Conservation (phyloP, 108 stramenopile genomes). For the Cyclotella distinguenda region DNA sequence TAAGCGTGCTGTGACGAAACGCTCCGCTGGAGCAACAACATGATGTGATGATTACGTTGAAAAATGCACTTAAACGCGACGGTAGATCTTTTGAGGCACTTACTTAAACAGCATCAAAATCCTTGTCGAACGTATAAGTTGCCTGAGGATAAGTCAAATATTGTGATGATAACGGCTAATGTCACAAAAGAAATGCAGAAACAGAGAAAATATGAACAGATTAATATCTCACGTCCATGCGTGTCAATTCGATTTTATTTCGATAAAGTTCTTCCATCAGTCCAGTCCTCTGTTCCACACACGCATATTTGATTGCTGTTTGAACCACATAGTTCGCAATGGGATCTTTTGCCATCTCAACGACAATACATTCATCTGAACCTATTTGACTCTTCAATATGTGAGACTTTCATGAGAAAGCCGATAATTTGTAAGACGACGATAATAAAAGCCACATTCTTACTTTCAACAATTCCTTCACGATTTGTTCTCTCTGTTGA, state of each 20-base stretch:
- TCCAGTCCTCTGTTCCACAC: constrained; percentile 18
- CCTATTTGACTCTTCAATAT: constrained; percentile 13
- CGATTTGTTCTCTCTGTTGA: constrained; percentile 66
- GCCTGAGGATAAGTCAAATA: background rate
- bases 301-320: constrained; percentile 32
- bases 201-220: background rate
- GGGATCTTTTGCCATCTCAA: constrained; percentile 92
- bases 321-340: constrained; percentile 95
- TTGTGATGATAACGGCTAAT: background rate
- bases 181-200: background rate
- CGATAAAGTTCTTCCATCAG: constrained; percentile 12
- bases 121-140: constrained; percentile 2
- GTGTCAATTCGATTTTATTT: constrained; percentile 26
- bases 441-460: background rate
- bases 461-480: constrained; percentile 71
- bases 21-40: no score
- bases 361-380: constrained; percentile 58
- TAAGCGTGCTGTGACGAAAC: no score
- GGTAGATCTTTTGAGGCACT: background rate
- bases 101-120: background rate
- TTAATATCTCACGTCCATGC: background rate
- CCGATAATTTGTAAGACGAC: background rate
- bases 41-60: no score
- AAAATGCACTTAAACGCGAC: no score
- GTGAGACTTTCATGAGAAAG: constrained; percentile 25